These are phyloP conservation scores for Escovopsis sp. DNA, from an alignment of 2,329 filamentous ascomycete genomes.

Conservation along the genomic window DNA sequence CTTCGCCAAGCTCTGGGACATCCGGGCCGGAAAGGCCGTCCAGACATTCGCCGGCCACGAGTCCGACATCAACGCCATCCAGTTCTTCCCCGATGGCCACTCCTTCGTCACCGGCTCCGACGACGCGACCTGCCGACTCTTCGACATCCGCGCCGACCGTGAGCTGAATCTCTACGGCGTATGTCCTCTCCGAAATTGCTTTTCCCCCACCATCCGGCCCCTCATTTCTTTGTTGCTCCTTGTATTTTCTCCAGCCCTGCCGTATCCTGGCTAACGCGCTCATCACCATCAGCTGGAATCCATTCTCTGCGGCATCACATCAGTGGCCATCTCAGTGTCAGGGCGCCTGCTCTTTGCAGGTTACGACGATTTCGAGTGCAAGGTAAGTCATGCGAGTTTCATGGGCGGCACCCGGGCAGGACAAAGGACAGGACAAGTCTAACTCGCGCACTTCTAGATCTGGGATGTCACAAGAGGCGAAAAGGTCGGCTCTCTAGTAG, in stretches of 20 bases:
- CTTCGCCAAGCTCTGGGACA: slow-evolving; percentile 98
- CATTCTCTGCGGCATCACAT: slow-evolving; percentile 94
- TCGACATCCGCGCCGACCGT: slow-evolving; percentile 92
- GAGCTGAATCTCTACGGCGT: slow-evolving; percentile 55
- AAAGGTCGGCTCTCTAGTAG: slow-evolving; percentile 89
- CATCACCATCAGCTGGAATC: slow-evolving; percentile 72
- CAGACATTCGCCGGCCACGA: slow-evolving; percentile 98
- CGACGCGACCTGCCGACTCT: slow-evolving; percentile 90
- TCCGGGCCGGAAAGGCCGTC: slow-evolving; percentile 91
- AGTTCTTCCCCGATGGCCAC: slow-evolving; percentile 98
- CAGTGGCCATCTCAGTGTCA: slow-evolving; percentile 93
- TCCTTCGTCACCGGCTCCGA: slow-evolving; percentile 97
- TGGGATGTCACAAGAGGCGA: slow-evolving; percentile 96
- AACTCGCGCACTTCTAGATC: slow-evolving; percentile 43
- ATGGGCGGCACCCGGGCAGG: no score
- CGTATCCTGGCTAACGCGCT: slow-evolving; percentile 10
- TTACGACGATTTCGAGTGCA: slow-evolving; percentile 99
- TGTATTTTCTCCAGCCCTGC: no score
- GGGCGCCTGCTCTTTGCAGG: slow-evolving; percentile 89
- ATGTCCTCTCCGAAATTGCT: slow-evolving; percentile 22
- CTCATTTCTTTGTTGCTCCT: not conserved
- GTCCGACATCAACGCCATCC: slow-evolving; percentile 97
- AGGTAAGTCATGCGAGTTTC: slow-evolving; percentile 42
- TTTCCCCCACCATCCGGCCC: no score
- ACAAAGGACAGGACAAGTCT: slow-evolving; percentile 3